These are phyloP conservation scores for Euphorbia lathyris DNA, from an alignment of 345 rosid species.

Conservation along the genomic window DNA sequence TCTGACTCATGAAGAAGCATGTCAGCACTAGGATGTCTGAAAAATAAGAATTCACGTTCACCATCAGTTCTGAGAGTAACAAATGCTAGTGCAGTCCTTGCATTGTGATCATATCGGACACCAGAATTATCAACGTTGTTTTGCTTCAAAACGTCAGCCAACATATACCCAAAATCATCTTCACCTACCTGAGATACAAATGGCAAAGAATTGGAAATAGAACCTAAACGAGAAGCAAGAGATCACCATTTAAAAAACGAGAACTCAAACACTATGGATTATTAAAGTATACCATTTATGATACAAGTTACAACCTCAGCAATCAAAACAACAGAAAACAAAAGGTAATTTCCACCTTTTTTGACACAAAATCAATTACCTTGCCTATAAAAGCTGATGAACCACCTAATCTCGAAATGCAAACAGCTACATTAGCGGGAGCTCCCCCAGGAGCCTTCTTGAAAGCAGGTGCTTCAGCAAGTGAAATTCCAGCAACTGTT, in stretches of 20 bases:
- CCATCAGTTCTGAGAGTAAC: slow-evolving; percentile 90
- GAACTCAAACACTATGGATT: neutral
- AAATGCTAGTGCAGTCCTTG: slow-evolving; percentile 92
- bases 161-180: slow-evolving; percentile 94
- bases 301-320: too few species aligned
- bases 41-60: slow-evolving; percentile 96
- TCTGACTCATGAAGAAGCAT: slow-evolving; percentile 91
- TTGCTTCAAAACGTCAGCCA: slow-evolving; percentile 68
- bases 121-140: slow-evolving; percentile 82
- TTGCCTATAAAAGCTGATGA: slow-evolving; percentile 94
- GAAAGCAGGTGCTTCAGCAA: slow-evolving; percentile 95
- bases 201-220: neutral
- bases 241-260: neutral
- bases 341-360: neutral
- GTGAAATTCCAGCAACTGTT: slow-evolving; percentile 77
- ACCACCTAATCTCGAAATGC: slow-evolving; percentile 84
- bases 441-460: slow-evolving; percentile 98
- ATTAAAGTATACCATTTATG: too few species aligned
- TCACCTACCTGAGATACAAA: slow-evolving; percentile 62
- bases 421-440: slow-evolving; percentile 98
- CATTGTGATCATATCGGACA: slow-evolving; percentile 66
- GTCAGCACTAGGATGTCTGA: slow-evolving; percentile 97
- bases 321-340: neutral
- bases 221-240: neutral
- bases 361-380: slow-evolving; percentile 39